A percentile compares a stretch with the other conserved stretches of the same genome.
These are phyloP conservation scores for Talaromyces verruculosus DNA, from an alignment of 2,329 filamentous ascomycete genomes.

Conservation along the genomic window DNA sequence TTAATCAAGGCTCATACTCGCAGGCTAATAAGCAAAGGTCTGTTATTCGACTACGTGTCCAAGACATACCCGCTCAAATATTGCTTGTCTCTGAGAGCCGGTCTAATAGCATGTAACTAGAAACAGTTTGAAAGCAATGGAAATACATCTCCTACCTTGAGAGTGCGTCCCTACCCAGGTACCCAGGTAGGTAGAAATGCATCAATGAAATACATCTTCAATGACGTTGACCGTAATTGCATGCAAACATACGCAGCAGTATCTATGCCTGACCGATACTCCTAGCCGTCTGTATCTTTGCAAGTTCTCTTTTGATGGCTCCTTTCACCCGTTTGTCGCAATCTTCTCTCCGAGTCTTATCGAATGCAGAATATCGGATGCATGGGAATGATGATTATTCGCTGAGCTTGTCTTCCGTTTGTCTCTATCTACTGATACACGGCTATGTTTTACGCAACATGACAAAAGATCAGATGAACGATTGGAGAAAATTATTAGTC, in stretches of 20 bases:
- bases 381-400: background rate
- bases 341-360: too few species aligned
- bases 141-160: background rate
- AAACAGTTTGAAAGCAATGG: background rate
- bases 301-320: background rate
- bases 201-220: background rate
- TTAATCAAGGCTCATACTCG: background rate
- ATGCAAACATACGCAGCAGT: background rate
- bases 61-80: background rate
- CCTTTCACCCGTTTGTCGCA: background rate
- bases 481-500: background rate
- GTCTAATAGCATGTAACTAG: background rate
- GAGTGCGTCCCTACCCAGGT: background rate
- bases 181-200: background rate
- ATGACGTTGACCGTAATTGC: background rate
- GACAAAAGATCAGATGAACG: background rate
- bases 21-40: background rate
- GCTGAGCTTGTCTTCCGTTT: background rate
- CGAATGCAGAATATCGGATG: too few species aligned
- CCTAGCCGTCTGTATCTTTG: too few species aligned
- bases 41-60: background rate
- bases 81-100: background rate
- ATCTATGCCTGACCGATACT: background rate
- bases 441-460: too few species aligned
- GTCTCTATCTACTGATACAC: background rate